These are phyloP conservation scores for Leccinum pellstonianum DNA, from an alignment of 768 basidiomycete genomes.

Conservation along the genomic window DNA sequence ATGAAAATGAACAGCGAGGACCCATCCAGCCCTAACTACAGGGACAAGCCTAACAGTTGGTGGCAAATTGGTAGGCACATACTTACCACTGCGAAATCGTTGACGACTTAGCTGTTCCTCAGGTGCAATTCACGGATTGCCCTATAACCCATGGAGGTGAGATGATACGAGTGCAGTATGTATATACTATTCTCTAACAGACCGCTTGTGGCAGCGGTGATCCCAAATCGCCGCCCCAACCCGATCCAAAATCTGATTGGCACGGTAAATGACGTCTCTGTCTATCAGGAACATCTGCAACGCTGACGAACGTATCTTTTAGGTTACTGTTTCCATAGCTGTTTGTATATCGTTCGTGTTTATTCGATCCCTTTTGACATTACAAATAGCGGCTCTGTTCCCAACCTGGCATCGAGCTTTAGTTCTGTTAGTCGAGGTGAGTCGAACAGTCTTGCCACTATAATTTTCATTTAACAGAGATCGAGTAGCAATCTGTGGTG, in stretches of 20 bases:
- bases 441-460: neutral
- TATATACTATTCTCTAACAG: neutral
- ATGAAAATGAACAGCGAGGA: conserved; percentile 4
- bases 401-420: conserved; percentile 22
- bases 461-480: too few relatives aligned
- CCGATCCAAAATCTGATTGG: conserved; percentile 6
- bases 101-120: neutral
- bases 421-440: conserved; percentile 13
- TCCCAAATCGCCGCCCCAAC: conserved; percentile 7
- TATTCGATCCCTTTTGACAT: neutral
- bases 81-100: too few relatives aligned
- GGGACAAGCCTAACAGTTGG: conserved; percentile 22
- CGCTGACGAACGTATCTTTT: conserved; percentile 3
- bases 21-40: conserved; percentile 1
- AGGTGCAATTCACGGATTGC: conserved; percentile 22
- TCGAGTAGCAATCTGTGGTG: conserved; percentile 19
- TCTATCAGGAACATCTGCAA: neutral
- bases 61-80: conserved; percentile 19
- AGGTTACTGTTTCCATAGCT: conserved; percentile 23
- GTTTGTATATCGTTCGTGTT: neutral
- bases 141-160: conserved; percentile 15
- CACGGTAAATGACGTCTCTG: conserved; percentile 4
- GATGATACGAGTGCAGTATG: neutral
- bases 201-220: conserved; percentile 14
- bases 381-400: conserved; percentile 18